Evolutionary conservation across 2,329 filamentous ascomycete species (phyloP), one percentile per base, ranked within the genome.

Genomic region (Bipolaris gigantea): DNA sequence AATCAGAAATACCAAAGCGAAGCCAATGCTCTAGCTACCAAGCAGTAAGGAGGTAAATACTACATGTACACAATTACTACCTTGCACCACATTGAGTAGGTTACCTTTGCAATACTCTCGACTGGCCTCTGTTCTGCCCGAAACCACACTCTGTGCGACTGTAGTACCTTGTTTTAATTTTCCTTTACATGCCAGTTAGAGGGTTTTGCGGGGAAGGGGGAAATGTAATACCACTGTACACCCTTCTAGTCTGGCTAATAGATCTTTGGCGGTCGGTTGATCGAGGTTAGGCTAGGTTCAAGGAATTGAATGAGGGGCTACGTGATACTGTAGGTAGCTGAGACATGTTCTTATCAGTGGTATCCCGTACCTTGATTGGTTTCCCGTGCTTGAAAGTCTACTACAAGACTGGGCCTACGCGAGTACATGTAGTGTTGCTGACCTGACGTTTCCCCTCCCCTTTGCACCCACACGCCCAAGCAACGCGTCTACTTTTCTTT

Each of bases 1-100:
- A 21, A 38, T 44, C 10, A 73, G 70, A 67, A 67, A 59, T 72
- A 65, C 48, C 32, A 67, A 15, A 73, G 76, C 40, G 48, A 65
- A 5, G 66, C 73, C 10, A 47, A 65, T 5, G 66, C 73, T 13
- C 45, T 27, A 23, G 42, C 57, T 43, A 18, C 44, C 18, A 50
- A 40, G 32, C n/a, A 34, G 10, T 8, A 42, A n/a, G 13, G 27
- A 9, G n/a, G 10, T 46, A 18, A 16, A 25, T 23, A 41, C 33
- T n/a, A 13, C 13, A 15, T 27, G 3, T 30, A 30, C 27, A 30
- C 27, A 13, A 30, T 30, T 30, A n/a, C 9, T 7, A n/a, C 21
- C 8, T 23, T 32, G 8, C 15, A 46, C 10, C 10, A 33, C 30
- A 45, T 9, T 15, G 16, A 23, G 42, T 13, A 21, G 32, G 27